Conservation (phyloP, 2,329 filamentous ascomycete genomes). For the Venturia pyrina region DNA sequence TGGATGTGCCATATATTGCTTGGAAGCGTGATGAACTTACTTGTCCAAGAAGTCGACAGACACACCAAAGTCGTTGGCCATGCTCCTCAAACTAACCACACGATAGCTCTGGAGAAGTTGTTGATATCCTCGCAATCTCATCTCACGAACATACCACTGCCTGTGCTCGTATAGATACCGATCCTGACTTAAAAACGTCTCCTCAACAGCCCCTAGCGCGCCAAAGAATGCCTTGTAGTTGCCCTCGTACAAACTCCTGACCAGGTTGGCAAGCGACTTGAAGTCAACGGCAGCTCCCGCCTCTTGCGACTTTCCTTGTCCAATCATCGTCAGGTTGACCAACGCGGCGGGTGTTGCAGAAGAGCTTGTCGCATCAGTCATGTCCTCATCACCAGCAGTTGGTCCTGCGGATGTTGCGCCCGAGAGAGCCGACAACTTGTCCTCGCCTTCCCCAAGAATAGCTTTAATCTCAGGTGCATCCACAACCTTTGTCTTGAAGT, state of each 20-base stretch:
- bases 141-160: conserved; percentile 95
- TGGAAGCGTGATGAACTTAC: conserved; percentile 34
- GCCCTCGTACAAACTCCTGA: conserved; percentile 84
- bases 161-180: conserved; percentile 94
- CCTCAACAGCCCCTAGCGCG: conserved; percentile 80
- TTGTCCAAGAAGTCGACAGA: conserved; percentile 92
- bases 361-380: conserved; percentile 50
- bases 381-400: conserved; percentile 64
- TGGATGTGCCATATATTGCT: no score
- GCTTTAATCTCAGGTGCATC: conserved; percentile 98
- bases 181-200: conserved; percentile 87
- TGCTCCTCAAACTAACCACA: conserved; percentile 91
- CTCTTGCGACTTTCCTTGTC: conserved; percentile 54
- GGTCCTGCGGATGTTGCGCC: conserved; percentile 75
- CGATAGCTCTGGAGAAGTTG: conserved; percentile 96
- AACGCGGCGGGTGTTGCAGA: conserved; percentile 43
- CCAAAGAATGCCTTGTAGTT: conserved; percentile 93
- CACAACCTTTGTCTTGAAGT: conserved; percentile 98
- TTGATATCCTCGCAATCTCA: conserved; percentile 92
- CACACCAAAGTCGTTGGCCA: conserved; percentile 95
- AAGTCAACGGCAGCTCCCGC: conserved; percentile 81
- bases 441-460: conserved; percentile 78
- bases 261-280: conserved; percentile 73
- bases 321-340: conserved; percentile 82
- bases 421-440: conserved; percentile 73